These are phyloP conservation scores for Hygrophila difformis DNA, from an alignment of 257 asterid species.

Conservation along the genomic window DNA sequence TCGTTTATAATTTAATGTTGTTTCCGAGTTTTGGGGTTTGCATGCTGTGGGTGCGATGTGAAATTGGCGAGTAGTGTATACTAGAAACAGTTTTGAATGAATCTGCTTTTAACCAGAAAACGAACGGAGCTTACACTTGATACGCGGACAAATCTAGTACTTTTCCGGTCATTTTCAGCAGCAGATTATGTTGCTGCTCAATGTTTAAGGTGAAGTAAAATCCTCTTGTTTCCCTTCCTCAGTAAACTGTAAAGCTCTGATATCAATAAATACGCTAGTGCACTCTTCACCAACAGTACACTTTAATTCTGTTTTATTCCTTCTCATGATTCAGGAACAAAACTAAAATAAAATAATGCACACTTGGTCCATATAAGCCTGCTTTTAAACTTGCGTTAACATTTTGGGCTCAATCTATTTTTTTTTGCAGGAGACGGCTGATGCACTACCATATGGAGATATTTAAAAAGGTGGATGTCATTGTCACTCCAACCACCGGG, in stretches of 20 bases:
- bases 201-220: slow-evolving; percentile 75
- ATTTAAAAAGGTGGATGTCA: slow-evolving; percentile 75
- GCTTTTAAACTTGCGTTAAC: slow-evolving; percentile 2
- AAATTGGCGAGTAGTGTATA: too few species aligned
- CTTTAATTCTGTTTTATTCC: slow-evolving; percentile 1
- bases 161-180: slow-evolving; percentile 82
- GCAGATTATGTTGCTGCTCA: slow-evolving; percentile 94
- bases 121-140: slow-evolving; percentile 53
- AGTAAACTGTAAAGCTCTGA: too few species aligned
- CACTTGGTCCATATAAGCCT: background rate
- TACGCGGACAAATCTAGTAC: slow-evolving; percentile 75
- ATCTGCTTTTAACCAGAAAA: slow-evolving; percentile 36
- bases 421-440: slow-evolving; percentile 74
- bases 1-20: too few species aligned
- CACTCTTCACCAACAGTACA: too few species aligned
- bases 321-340: background rate
- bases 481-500: slow-evolving; percentile 97
- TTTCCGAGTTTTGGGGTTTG: too few species aligned
- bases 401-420: slow-evolving; percentile 9
- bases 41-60: too few species aligned
- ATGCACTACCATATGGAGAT: slow-evolving; percentile 78
- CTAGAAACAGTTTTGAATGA: too few species aligned
- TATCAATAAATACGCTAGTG: too few species aligned
- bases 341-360: background rate
- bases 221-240: too few species aligned